Base-by-base conservation (phyloP, 2,329 filamentous ascomycete genomes). In the Colletotrichum tropicale region DNA sequence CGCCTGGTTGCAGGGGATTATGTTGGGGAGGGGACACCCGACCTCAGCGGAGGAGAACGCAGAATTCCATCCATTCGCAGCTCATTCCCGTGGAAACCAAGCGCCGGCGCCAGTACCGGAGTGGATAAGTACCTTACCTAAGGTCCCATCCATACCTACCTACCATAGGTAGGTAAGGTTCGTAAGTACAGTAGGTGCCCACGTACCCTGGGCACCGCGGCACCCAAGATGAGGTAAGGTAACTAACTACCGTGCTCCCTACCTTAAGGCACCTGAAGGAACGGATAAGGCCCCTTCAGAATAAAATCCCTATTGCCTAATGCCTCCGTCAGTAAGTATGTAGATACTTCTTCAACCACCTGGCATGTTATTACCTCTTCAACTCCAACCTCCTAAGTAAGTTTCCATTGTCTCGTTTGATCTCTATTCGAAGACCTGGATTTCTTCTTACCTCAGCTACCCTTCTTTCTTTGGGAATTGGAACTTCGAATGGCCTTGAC, bases 21-120 rank as follows among this genome's bases (percentile, higher is more conserved):
- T n/a, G 18, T n/a, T 43, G 38, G 38, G 38, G 38, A 43, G 18
- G 38, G 18, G 38, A 43, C 38, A n/a, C 60, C 21, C 60, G 60
- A 32, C 32, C 30, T 62, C 48, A 30, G 36, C 26, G 64, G 34
- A 70, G 67, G 66, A 28, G 52, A 18, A 24, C 32, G 67, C 67
- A 70, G 67, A 70, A 43, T 43, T 43, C 38, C 38, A 48, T 43
- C 38, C 38, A 48, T 43, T 55, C 30, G 60, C 38, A 65, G 38
- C 43, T 43, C 71, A 73, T 73, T 73, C 71, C 71, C 71, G 65
- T 69, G 71, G 71, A 70, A 73, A 73, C 71, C 71, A 73, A 68
- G 21, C 62, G 64, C 52, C 28, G 21, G 55, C 36, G 70, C 34
- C 52, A 66, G 43, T 48, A 43, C 38, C 38, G 18, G 18, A n/a